Conservation (phyloP, 129 eudicot species). For the Cynara cardunculus region DNA sequence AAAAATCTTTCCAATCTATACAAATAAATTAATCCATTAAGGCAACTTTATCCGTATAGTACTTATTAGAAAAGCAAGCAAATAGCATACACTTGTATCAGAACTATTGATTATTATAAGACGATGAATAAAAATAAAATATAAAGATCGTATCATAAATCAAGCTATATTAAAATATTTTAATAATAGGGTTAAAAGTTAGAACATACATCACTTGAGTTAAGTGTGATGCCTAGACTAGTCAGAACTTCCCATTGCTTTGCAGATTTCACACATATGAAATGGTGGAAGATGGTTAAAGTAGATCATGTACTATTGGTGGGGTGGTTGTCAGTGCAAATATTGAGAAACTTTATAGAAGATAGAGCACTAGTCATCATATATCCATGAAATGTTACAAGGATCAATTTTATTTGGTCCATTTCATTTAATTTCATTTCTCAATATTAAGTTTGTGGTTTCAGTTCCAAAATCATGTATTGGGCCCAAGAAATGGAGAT, state of each 20-base stretch:
- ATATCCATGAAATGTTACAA: conserved; percentile 15
- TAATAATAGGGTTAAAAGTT: no score
- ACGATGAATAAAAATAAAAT: no score
- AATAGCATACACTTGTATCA: no score
- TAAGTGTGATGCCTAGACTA: conserved; percentile 14
- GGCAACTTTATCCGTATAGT: no score
- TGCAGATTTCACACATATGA: conserved; percentile 25
- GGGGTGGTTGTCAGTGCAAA: conserved; percentile 26
- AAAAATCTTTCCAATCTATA: no score
- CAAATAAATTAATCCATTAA: no score
- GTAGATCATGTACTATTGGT: conserved; percentile 30
- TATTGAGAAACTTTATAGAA: conserved; percentile 4
- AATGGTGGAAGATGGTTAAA: conserved; percentile 22
- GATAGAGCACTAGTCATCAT: conserved; percentile 8
- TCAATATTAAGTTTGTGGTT: neutral
- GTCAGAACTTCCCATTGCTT: conserved; percentile 26
- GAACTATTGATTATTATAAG: no score
- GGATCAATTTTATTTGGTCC: conserved; percentile 11
- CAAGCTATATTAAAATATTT: no score
- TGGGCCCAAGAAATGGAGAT: neutral
- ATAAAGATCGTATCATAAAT: no score
- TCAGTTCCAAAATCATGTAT: neutral
- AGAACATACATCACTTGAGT: no score
- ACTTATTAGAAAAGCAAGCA: no score
- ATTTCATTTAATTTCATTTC: neutral